phyloP scores from a whole-genome alignment of 306 rosid genomes.

The Acmispon strigosus region DNA sequence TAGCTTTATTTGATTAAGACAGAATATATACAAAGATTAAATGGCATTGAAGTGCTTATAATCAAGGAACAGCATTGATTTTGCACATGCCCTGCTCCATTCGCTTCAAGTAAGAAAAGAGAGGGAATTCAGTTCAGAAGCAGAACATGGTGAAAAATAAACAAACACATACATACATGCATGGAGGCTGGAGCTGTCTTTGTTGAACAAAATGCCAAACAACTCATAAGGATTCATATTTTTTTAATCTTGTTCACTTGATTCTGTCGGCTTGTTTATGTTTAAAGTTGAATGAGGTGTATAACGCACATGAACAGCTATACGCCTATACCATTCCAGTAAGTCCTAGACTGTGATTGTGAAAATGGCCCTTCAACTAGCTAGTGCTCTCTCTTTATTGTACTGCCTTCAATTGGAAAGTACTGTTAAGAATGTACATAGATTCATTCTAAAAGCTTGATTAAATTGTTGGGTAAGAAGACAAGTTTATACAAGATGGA shows the following conservation, averaged over 20 bases:
- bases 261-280: slow-evolving; percentile 10
- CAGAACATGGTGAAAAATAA: background rate
- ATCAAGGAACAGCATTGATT: background rate
- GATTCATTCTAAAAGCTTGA: background rate
- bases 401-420: slow-evolving; percentile 14
- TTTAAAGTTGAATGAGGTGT: slow-evolving; percentile 1
- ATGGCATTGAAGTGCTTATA: background rate
- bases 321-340: background rate
- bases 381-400: background rate
- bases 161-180: background rate
- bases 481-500: too few relatives aligned
- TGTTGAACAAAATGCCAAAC: slow-evolving; percentile 18
- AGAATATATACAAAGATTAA: slow-evolving; percentile 9
- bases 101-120: background rate
- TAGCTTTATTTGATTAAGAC: background rate
- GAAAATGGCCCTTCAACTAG: slow-evolving; percentile 3
- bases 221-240: background rate
- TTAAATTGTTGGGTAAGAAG: background rate
- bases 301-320: slow-evolving; percentile 5
- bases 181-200: slow-evolving; percentile 7
- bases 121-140: background rate
- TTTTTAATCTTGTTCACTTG: background rate
- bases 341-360: background rate
- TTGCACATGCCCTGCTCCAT: slow-evolving; percentile 17
- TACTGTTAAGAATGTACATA: background rate